Evolutionary conservation across 495 filamentous ascomycete species (phyloP).

Genomic region (Aspergillus affinis): DNA sequence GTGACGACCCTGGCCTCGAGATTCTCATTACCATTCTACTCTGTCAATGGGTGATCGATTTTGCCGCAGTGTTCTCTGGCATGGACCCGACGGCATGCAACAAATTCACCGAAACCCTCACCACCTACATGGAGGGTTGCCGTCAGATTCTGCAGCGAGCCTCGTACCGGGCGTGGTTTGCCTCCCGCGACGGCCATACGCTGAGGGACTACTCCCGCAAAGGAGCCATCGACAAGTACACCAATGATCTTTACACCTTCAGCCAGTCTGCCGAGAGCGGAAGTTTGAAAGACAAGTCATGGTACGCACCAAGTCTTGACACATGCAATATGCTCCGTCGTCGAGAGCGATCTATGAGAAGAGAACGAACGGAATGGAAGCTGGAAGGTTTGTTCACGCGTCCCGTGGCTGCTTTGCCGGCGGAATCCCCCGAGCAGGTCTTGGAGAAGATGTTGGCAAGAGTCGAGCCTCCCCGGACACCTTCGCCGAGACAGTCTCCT

Average conservation of each 20-base stretch:
- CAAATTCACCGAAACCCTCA: slow-evolving; percentile 15
- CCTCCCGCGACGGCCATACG: slow-evolving; percentile 18
- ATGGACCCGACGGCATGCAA: slow-evolving; percentile 5
- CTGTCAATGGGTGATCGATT: slow-evolving; percentile 36
- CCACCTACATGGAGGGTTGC: slow-evolving; percentile 22
- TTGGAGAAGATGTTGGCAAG: slow-evolving; percentile 16
- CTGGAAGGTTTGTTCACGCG: slow-evolving; percentile 22
- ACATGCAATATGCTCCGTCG: slow-evolving; percentile 26
- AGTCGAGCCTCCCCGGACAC: background rate
- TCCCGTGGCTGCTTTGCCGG: slow-evolving; percentile 6
- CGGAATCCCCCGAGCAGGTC: slow-evolving; percentile 5
- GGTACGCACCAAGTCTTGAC: slow-evolving; percentile 24
- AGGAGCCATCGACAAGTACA: slow-evolving; percentile 17
- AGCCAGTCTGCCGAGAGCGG: slow-evolving; percentile 19
- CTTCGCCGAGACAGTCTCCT: slow-evolving; percentile 1
- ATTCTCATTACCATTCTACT: slow-evolving; percentile 35
- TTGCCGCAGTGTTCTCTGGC: slow-evolving; percentile 28
- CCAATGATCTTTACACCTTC: slow-evolving; percentile 27
- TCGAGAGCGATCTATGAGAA: slow-evolving; percentile 14
- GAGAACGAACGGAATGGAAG: slow-evolving; percentile 11
- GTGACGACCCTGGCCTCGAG: slow-evolving; percentile 36
- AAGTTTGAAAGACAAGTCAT: slow-evolving; percentile 17
- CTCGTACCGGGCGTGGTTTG: slow-evolving; percentile 36
- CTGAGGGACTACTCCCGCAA: slow-evolving; percentile 19
- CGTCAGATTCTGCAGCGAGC: slow-evolving; percentile 29